A percentile compares a stretch with the other conserved stretches of the same genome.
These are phyloP conservation scores for Globisporangium uncinulatum DNA, from an alignment of 352 stramenopile species.

Conservation along the genomic window DNA sequence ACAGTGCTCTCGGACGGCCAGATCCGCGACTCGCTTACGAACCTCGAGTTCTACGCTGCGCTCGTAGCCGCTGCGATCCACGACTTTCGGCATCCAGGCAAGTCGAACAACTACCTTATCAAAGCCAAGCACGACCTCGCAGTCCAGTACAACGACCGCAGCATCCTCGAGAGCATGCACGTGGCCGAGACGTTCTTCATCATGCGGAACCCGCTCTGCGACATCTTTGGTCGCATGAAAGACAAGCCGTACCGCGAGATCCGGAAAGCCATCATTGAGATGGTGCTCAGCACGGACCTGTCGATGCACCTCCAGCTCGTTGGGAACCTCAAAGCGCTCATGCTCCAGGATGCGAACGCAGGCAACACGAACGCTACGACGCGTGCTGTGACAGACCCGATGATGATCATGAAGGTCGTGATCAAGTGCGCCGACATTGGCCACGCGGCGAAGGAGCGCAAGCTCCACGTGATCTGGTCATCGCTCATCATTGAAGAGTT, in stretches of 20 bases:
- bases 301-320: conserved; percentile 80
- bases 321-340: conserved; percentile 66
- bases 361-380: conserved; percentile 13
- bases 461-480: conserved; percentile 88
- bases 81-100: conserved; percentile 79
- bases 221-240: conserved; percentile 81
- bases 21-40: conserved; percentile 68
- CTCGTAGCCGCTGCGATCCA: conserved; percentile 79
- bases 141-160: conserved; percentile 81
- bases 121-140: conserved; percentile 73
- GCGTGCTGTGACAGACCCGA: conserved; percentile 50
- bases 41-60: conserved; percentile 75
- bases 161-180: conserved; percentile 85
- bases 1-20: conserved; percentile 58
- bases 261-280: conserved; percentile 82
- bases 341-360: conserved; percentile 54
- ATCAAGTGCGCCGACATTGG: conserved; percentile 92
- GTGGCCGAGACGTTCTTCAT: conserved; percentile 82
- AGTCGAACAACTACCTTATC: conserved; percentile 85
- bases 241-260: conserved; percentile 74
- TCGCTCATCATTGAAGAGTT: conserved; percentile 94
- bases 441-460: conserved; percentile 84
- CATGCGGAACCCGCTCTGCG: conserved; percentile 57
- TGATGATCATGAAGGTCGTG: conserved; percentile 87
- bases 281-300: conserved; percentile 85